Evolutionary conservation across 129 eudicot genomes (phyloP).

Genomic region (Sambucus nigra): DNA sequence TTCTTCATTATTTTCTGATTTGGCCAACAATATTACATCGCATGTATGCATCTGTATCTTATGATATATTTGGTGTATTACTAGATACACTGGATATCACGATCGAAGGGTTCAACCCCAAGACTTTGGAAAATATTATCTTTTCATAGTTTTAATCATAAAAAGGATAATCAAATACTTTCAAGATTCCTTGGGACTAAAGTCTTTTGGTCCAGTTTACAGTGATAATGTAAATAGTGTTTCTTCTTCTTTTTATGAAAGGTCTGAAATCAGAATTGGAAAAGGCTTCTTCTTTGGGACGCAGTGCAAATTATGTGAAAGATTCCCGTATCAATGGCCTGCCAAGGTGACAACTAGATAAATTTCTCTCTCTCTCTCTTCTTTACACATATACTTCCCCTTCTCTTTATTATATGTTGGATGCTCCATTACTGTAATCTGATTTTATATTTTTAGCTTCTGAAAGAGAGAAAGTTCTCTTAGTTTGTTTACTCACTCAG

Average conservation of each 20-base stretch:
- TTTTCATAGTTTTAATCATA: no score
- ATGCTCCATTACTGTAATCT: background rate
- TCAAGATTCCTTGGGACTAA: no score
- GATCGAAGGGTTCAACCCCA: no score
- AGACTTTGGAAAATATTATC: no score
- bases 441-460: background rate
- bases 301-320: slow-evolving; percentile 78
- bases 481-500: background rate
- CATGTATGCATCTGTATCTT: no score
- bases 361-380: background rate
- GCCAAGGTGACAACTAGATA: slow-evolving; percentile 49
- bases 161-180: no score
- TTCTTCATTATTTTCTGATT: no score
- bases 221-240: background rate
- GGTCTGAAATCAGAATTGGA: slow-evolving; percentile 90
- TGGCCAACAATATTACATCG: no score
- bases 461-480: background rate
- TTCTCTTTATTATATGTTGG: background rate
- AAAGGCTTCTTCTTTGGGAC: slow-evolving; percentile 84
- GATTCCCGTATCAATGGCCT: slow-evolving; percentile 86
- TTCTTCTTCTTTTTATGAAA: slow-evolving; percentile 27
- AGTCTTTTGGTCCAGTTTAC: no score
- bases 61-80: no score
- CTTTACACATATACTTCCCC: background rate
- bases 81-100: no score